A percentile compares a stretch with the other conserved stretches of the same genome.
phyloP scores from a whole-genome alignment of 1,139 yeast genomes.

The Komagataea norvegica region DNA sequence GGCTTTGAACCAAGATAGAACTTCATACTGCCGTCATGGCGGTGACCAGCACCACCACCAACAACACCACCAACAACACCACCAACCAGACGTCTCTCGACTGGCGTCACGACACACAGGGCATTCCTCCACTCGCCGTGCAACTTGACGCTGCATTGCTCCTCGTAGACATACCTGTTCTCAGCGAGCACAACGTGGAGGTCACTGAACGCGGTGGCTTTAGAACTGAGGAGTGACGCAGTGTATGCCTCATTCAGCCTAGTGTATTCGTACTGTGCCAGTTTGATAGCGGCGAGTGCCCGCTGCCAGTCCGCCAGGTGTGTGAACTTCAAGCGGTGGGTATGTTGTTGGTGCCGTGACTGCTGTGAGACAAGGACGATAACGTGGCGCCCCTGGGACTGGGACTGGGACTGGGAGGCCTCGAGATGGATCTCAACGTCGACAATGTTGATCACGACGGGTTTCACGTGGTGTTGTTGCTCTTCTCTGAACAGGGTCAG shows the following conservation, averaged over 20 bases:
- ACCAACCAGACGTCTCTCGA: constrained; percentile 29
- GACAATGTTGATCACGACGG: constrained; percentile 69
- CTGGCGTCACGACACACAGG: constrained; percentile 71
- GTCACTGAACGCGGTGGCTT: constrained; percentile 72
- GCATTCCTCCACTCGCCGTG: constrained; percentile 89
- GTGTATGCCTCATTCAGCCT: constrained; percentile 80
- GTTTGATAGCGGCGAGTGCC: constrained; percentile 69
- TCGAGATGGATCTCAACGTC: constrained; percentile 58
- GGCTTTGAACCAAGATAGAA: constrained; percentile 24
- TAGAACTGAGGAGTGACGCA: constrained; percentile 72
- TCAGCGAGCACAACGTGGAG: constrained; percentile 71
- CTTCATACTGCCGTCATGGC: constrained; percentile 13
- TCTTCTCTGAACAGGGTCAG: not conserved
- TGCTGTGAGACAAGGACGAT: too few relatives aligned
- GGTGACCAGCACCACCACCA: too few relatives aligned
- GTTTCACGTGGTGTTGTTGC: constrained; percentile 33
- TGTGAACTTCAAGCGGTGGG: constrained; percentile 64
- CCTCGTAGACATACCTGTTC: constrained; percentile 69
- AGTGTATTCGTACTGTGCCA: constrained; percentile 64
- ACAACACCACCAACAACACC: too few relatives aligned
- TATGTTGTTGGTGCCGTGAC: too few relatives aligned
- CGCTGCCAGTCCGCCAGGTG: constrained; percentile 36
- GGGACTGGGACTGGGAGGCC: too few relatives aligned
- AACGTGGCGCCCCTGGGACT: too few relatives aligned
- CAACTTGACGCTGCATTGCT: constrained; percentile 78